phyloP scores from a whole-genome alignment of 768 basidiomycete genomes.

The Tulasnella calospora region DNA sequence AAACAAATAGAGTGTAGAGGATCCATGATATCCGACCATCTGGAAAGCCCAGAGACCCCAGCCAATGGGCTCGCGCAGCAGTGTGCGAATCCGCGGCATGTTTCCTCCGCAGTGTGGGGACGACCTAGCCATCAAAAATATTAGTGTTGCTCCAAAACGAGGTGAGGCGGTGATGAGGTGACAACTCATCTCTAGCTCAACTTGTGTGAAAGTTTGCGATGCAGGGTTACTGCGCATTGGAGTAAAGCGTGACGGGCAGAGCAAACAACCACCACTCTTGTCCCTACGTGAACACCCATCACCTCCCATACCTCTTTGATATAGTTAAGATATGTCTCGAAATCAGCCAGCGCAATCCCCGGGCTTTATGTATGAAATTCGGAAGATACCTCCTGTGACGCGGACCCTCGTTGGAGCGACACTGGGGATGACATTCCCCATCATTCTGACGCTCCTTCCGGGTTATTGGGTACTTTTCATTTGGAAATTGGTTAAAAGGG shows the following conservation, averaged over 20 bases:
- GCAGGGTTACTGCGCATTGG: no score
- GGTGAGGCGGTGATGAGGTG: no score
- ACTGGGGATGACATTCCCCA: conserved; percentile 54
- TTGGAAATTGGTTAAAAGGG: conserved; percentile 43
- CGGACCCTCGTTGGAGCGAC: conserved; percentile 61
- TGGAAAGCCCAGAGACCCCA: no score
- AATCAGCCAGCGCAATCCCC: not conserved
- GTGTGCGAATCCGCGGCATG: not conserved
- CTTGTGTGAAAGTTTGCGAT: no score
- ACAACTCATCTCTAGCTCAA: no score
- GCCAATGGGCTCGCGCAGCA: no score
- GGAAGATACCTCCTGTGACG: conserved; percentile 80
- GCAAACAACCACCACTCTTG: not conserved
- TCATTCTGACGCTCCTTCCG: conserved; percentile 51
- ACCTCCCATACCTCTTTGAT: no score
- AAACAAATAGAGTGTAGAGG: not conserved
- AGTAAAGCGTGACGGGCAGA: no score
- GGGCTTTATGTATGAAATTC: conserved; percentile 47
- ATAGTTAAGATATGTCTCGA: conserved; percentile 5
- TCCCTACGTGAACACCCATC: not conserved
- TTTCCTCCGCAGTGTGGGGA: not conserved
- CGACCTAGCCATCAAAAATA: not conserved
- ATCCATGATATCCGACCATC: no score
- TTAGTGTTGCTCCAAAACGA: no score
- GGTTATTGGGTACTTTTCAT: conserved; percentile 55